These are phyloP conservation scores for Tulasnella sp. DNA, from an alignment of 768 basidiomycete species.

Conservation along the genomic window DNA sequence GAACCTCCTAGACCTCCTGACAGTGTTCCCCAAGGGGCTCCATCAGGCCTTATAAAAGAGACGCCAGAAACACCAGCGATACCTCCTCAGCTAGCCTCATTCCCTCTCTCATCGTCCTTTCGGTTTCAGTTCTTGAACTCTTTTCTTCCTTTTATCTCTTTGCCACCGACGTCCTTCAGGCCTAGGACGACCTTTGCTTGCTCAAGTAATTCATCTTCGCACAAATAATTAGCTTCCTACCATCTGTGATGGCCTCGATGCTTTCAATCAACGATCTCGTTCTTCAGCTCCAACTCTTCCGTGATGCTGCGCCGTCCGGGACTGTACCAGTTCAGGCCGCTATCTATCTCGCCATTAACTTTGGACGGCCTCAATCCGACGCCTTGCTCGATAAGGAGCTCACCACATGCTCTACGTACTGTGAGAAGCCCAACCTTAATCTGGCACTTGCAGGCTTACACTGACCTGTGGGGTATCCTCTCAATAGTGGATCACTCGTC, in stretches of 20 bases:
- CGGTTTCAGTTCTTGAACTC: neutral
- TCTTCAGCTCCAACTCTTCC: constrained; percentile 15
- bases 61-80: neutral
- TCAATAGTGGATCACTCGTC: constrained; percentile 15
- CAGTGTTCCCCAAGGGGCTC: neutral
- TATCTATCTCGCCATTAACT: constrained; percentile 15
- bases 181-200: neutral
- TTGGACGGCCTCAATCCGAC: neutral
- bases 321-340: constrained; percentile 15
- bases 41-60: neutral
- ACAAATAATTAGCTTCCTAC: neutral
- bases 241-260: constrained; percentile 5
- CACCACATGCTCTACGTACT: neutral
- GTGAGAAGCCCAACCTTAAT: neutral
- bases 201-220: neutral
- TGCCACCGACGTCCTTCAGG: constrained; percentile 2
- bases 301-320: constrained; percentile 8
- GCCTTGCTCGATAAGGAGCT: constrained; percentile 10
- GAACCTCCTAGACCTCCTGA: neutral
- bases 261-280: constrained; percentile 15
- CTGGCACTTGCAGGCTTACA: neutral
- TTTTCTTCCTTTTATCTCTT: neutral
- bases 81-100: neutral
- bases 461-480: neutral
- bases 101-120: neutral